Conservation (phyloP, 768 basidiomycete species). For the Calocybe cyanea region DNA sequence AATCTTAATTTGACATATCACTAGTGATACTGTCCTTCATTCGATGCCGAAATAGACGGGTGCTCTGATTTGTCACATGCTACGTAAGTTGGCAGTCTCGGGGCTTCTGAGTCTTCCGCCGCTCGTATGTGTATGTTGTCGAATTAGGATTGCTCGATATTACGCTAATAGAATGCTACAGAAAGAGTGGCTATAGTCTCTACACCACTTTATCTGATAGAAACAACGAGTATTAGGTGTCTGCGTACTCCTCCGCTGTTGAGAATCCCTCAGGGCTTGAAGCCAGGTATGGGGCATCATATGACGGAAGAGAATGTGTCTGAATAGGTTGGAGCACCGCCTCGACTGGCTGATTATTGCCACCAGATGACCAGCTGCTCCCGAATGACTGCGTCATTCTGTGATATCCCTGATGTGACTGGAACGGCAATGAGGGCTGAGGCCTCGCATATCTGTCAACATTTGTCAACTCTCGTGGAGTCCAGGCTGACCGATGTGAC, state of each 20-base stretch:
- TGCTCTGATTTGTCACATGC: background rate
- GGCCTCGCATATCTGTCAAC: constrained; percentile 30
- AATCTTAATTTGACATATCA: constrained; percentile 3
- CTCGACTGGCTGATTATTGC: constrained; percentile 27
- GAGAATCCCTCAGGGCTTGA: constrained; percentile 42
- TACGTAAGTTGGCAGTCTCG: background rate
- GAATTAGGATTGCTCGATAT: background rate
- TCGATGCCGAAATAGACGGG: constrained; percentile 10
- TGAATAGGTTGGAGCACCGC: constrained; percentile 29
- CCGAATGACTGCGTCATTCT: constrained; percentile 32
- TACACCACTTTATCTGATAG: no score
- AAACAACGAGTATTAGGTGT: constrained; percentile 22
- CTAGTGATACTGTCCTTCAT: background rate
- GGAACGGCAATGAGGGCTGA: constrained; percentile 29
- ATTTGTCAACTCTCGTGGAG: constrained; percentile 29
- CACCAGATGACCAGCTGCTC: constrained; percentile 35
- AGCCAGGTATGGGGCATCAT: constrained; percentile 25
- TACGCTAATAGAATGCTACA: background rate
- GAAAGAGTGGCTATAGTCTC: no score
- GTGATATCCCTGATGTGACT: constrained; percentile 33
- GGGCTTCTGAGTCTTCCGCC: background rate
- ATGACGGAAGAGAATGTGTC: constrained; percentile 13
- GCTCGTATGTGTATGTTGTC: background rate
- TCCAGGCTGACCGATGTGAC: constrained; percentile 36
- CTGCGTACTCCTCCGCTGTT: constrained; percentile 38